Percentiles rank a stretch among this genome's conserved stretches.
Conservation (phyloP, 1,139 yeast genomes). For the Pichia sp. region DNA sequence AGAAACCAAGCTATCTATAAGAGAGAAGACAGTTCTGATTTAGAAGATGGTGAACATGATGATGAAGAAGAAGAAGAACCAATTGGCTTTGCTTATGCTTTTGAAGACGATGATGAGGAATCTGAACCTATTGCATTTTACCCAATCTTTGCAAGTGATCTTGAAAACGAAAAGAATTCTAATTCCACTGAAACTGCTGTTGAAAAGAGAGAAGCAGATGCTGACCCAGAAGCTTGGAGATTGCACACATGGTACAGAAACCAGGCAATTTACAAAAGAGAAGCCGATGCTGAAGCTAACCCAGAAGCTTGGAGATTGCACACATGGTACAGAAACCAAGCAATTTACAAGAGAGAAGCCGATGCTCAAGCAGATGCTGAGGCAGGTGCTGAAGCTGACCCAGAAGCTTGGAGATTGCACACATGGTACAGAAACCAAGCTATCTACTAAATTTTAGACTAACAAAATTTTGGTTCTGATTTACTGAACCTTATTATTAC, state of each 20-base stretch:
- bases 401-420: too few species aligned
- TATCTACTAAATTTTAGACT: constrained; percentile 5
- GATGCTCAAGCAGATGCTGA: constrained; percentile 4
- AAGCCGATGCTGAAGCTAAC: constrained; percentile 15
- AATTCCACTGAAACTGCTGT: constrained; percentile 5
- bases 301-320: constrained; percentile 15
- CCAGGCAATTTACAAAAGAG: constrained; percentile 18
- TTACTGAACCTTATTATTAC: background rate
- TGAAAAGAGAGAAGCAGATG: constrained; percentile 21
- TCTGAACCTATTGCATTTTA: constrained; percentile 15
- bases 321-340: constrained; percentile 12
- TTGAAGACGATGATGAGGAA: constrained; percentile 7
- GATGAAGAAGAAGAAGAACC: constrained; percentile 13
- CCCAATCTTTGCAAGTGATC: constrained; percentile 17
- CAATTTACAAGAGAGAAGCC: constrained; percentile 23
- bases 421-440: too few species aligned
- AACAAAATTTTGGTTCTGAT: background rate
- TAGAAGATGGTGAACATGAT: constrained; percentile 10
- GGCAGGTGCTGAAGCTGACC: background rate
- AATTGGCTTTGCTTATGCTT: constrained; percentile 9
- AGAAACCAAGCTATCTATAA: constrained; percentile 4
- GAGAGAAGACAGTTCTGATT: constrained; percentile 19
- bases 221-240: constrained; percentile 12
- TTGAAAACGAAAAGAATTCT: constrained; percentile 4
- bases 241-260: constrained; percentile 8